Percentiles rank a stretch among this genome's conserved stretches.
phyloP scores from a whole-genome alignment of 1,139 yeast species.

The Yamadazyma epiphylla region DNA sequence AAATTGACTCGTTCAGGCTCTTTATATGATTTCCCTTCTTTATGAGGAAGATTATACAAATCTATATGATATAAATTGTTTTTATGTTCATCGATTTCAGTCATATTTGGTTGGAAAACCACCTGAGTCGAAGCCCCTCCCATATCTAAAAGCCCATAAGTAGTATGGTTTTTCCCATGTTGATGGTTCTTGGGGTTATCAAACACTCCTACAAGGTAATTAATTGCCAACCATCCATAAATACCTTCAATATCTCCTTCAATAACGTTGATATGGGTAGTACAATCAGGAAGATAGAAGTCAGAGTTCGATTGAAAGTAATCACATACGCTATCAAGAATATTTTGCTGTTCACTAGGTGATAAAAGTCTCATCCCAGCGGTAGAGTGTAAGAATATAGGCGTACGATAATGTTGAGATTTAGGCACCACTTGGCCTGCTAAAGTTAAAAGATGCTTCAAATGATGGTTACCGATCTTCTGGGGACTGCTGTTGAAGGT shows the following conservation, averaged over 20 bases:
- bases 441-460: constrained; percentile 49
- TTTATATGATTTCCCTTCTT: constrained; percentile 9
- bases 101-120: constrained; percentile 65
- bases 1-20: constrained; percentile 28
- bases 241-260: constrained; percentile 79
- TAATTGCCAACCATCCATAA: constrained; percentile 78
- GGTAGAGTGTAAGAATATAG: constrained; percentile 73
- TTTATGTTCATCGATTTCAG: constrained; percentile 52
- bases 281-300: constrained; percentile 57
- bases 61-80: constrained; percentile 52
- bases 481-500: constrained; percentile 48
- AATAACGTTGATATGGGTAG: constrained; percentile 60
- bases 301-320: constrained; percentile 50
- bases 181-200: constrained; percentile 46
- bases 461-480: constrained; percentile 57
- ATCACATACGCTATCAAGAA: constrained; percentile 53
- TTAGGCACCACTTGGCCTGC: constrained; percentile 62
- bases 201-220: constrained; percentile 61
- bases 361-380: constrained; percentile 75
- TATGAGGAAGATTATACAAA: constrained; percentile 36
- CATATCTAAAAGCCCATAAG: constrained; percentile 79
- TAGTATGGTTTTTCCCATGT: constrained; percentile 51
- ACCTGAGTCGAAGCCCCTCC: constrained; percentile 89
- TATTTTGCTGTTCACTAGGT: constrained; percentile 47
- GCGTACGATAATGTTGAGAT: constrained; percentile 67